Evolutionary conservation across 805 yeast species (phyloP), one percentile per base, ranked within the genome.

Genomic region (Pichia eremophila): DNA sequence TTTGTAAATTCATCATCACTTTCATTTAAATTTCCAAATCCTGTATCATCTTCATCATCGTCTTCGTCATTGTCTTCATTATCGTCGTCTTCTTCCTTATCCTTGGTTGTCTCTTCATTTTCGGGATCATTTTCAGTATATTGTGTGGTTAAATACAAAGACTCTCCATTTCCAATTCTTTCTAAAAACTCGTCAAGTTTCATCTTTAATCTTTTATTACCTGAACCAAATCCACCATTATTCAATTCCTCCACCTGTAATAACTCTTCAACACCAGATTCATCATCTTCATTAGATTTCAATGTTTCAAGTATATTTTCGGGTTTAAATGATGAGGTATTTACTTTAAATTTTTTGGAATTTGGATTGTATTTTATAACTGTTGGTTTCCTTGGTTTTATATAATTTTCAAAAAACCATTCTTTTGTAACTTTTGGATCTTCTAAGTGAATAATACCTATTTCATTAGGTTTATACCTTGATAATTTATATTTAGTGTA

Each of bases 191-290:
- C 77, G 0, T 57, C 57, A 50, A 83, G 69, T 3, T 65, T 60
- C 77, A 81, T 71, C 46, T 70, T 70, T 15, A 71, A 60, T 52
- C 89, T 66, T 47, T 68, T 66, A 19, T 69, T 68, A 1, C 88
- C 88, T 41, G 81, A 74, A 1, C 91, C 91, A 63, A 77, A 84
- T 2, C 90, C 90, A 43, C 80, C 80, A 40, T 69, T 62, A 14
- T 62, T 60, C 55, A 78, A 77, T 52, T 71, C 71, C 57, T 84
- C 91, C 17, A 83, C 79, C 53, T 80, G 77, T 36, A 83, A 57
- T 11, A 37, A 38, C 1, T 15, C 40, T 17, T 29, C 43, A 2
- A 32, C 22, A 14, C 38, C 46, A 9, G 32, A 17, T 6, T 28
- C 43, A 10, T 40, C 36, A 18, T 44, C 46, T 4, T 34, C 36